phyloP scores from a whole-genome alignment of 2,329 filamentous ascomycete species.

The Camillea tinctor region DNA sequence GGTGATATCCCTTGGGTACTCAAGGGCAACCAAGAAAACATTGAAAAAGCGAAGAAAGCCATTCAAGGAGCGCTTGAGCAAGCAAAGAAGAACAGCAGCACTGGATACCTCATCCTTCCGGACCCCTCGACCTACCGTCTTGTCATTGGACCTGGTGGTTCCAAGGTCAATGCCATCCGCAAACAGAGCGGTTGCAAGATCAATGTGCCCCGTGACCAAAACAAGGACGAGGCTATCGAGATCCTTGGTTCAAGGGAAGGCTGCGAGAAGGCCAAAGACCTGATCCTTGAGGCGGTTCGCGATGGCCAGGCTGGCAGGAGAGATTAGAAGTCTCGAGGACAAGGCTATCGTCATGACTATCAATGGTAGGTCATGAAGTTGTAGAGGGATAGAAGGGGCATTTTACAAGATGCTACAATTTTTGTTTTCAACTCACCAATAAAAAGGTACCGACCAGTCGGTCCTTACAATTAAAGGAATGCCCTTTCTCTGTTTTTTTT shows the following conservation, averaged over 20 bases:
- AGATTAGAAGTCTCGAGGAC: conserved; percentile 27
- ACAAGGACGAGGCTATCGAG: conserved; percentile 79
- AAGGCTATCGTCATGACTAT: not conserved
- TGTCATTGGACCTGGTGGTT: conserved; percentile 85
- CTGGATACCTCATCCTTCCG: conserved; percentile 84
- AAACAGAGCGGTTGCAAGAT: conserved; percentile 92
- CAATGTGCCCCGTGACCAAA: conserved; percentile 83
- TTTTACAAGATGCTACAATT: not conserved
- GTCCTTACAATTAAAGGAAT: not conserved
- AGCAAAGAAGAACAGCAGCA: conserved; percentile 66
- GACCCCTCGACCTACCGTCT: conserved; percentile 87
- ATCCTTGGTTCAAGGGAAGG: conserved; percentile 77
- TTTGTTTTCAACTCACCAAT: not conserved
- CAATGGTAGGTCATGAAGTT: not conserved
- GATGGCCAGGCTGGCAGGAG: conserved; percentile 46
- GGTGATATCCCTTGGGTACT: conserved; percentile 89
- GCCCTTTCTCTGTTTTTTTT: no score
- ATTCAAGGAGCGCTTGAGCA: conserved; percentile 73
- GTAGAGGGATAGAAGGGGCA: not conserved
- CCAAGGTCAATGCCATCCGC: conserved; percentile 89
- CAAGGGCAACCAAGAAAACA: conserved; percentile 71
- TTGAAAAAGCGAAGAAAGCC: conserved; percentile 76
- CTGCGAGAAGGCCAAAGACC: conserved; percentile 80
- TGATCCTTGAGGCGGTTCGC: conserved; percentile 81
- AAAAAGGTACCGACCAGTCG: not conserved